Base-by-base conservation (phyloP, 2,329 filamentous ascomycete species). In the Monilinia polystroma region DNA sequence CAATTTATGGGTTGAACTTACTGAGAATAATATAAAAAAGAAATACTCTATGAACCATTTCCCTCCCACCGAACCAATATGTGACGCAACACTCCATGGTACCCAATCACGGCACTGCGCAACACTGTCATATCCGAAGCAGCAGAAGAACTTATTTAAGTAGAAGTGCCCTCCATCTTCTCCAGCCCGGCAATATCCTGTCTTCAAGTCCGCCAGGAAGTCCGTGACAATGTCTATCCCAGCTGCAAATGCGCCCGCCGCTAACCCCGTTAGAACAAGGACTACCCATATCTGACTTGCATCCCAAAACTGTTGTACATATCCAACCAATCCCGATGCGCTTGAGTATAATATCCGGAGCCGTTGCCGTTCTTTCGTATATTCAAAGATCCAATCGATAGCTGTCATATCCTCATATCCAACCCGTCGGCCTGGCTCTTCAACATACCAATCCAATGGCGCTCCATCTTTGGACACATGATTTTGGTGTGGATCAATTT, bases 371-470 rank as follows among this genome's bases (percentile, higher is more conserved):
- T 99, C 95, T 78, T 97, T 97, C 63, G 91, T 95, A 76, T 98
- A 97, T 78, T 99, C 95, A 74, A 97, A 98, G 76, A 98, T 98
- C 95, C 95, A 99, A 81, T 99, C 95, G 77, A 99, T 99, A 67
- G 95, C 94, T 20, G 94, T 97, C 77, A 97, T 83, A 79, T 99
- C 91, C 75, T 97, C 94, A 80, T 99, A 99, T 65, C 91, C 94
- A 49, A 97, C 93, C 75, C 95, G 87, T 64, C 92, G 87, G 1
- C 93, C 93, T 0, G 92, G 93, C 0, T 92, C 93, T 78, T 97
- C 94, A 58, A 90, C 84, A 76, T 96, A 91, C 94, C 94, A 98
- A 78, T 98, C 94, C 56, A 83, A 77, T 4, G 83, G 78, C 41
- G 77, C 75, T 63, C 79, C 81, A 72, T 86, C 82, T 70, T 86